Evolutionary conservation across 2,329 filamentous ascomycete genomes (phyloP), one percentile per base, ranked within the genome.

Genomic region (Exophiala oligosperma): DNA sequence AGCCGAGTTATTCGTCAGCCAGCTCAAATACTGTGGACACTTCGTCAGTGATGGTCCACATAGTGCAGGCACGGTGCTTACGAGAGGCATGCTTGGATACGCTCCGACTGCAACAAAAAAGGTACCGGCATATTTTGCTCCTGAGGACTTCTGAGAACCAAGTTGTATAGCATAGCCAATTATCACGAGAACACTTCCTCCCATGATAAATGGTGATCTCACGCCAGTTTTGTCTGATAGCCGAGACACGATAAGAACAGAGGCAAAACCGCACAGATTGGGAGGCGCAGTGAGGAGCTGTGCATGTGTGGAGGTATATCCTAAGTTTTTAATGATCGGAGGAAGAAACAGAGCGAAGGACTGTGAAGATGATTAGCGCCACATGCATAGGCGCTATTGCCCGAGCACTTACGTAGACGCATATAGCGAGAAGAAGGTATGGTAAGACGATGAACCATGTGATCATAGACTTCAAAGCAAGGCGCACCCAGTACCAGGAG

Each of bases 1-100:
- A 53, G 37, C 57, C 2, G 63, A 21, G 38, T 61, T 62, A 54
- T 71, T 70, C 7, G 61, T 65, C 46, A 67, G 57, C 85, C 86
- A 89, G 35, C 35, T 14, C 2, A 17, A 17, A 17, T 17, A 17
- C 17, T 17, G 17, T 37, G 35, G 35, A 37, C 35, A 37, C 35
- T 37, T 7, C 35, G 17, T 37, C 35, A 7, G 35, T 89, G 67
- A 88, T 89, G 67, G 89, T 85, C 88, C 67, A 87, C 87, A 48
- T n/a, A 59, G 47, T 38, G 60, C 57, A 5, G 57, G 17, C 17
- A 17, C 17, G 17, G 17, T 17, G 17, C 17, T 17, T 17, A 17
- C 17, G 17, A 17, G 17, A 17, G 17, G 17, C 17, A 17, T 60
- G 32, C 54, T 44, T 21, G 54, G 52, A 50, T 46, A 74, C 3